Evolutionary conservation across 116 monocot genomes (phyloP), one percentile per base, ranked within the genome.

Genomic region (Papilionanthe hybrid): DNA sequence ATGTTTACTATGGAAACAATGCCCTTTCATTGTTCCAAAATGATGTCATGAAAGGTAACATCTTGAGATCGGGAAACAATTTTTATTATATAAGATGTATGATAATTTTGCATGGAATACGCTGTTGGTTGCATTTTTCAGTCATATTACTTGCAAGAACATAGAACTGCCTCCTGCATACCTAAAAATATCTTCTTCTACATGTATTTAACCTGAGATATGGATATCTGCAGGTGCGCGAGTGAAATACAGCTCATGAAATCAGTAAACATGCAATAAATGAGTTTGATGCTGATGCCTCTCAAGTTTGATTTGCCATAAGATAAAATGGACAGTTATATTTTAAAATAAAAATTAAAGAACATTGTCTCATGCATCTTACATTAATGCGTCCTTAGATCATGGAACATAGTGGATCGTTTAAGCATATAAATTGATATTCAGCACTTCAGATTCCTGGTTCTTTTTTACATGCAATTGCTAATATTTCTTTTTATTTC

Each of bases 401-500:
- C 18, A 71, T 30, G 32, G 18, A 29, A 29, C 10, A 73, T 44
- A 73, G 41, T 73, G 44, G 20, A 44, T 20, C 44, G 73, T 44
- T n/a, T 44, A 73, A 73, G 13, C 32, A 32, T 69, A 9, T 69
- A 69, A 37, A 32, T 5, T 30, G 22, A 30, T 69, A 17, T 22
- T 73, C 44, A 43, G 73, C 32, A 2, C 32, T 32, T 32, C 32
- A 32, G 32, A 32, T 32, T 32, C 32, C 32, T 32, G 32, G 32
- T 32, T 32, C 32, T 32, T 32, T 32, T 32, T 32, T 32, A 32
- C 32, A 32, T 32, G 0, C 32, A 32, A 32, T 73, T 73, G 4
- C 48, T 66, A 75, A 25, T 75, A 73, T 44, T 73, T 27, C 23
- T 75, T 49, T 45, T 49, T 25, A 56, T 78, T 81, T 20, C 72